Evolutionary conservation across 2,329 filamentous ascomycete genomes (phyloP), one percentile per base, ranked within the genome.

Genomic region (Colletotrichum eleusines): DNA sequence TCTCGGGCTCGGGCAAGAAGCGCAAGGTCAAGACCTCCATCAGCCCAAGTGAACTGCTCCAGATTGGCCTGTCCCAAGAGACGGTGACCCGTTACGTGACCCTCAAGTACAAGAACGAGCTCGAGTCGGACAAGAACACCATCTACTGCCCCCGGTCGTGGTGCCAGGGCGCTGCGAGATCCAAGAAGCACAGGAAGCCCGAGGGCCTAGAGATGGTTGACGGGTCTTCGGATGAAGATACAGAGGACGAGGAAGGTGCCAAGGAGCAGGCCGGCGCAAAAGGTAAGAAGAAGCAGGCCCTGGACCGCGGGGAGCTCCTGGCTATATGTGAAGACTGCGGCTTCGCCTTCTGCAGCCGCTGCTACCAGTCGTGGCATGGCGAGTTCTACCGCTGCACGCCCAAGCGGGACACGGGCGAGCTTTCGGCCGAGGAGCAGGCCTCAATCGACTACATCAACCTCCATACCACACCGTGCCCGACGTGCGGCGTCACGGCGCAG

Each of bases 101-200:
- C 46, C 86, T 98, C 72, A 98, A 96, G 82, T 93, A 97, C 77
- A 98, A 98, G 83, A 93, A 92, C 74, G 92, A 94, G 78, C 88
- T 98, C 3, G 96, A 98, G 80, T 91, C 94, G 0, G 95, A 98
- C 81, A 97, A 95, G 77, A 92, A 91, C 69, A 98, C 95, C 0
- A 88, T 98, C 42, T 98, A 97, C 79, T 99, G 96, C 77, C 96
- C 96, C 0, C 89, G 96, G 11, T 87, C 90, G 66, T 98, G 95
- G 94, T 99, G 96, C 79, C 93, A 96, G 80, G 95, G 94, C 7
- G 93, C 95, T 3, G 95, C 95, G 33, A 89, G 90, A 55, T 94
- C 92, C 28, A 92, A 91, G 77, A 90, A 88, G 75, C 90, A 93
- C 80, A 90, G 87, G 70, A 94, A 93, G 77, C 91, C 91, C 5